Evolutionary conservation across 805 yeast genomes (phyloP).

Genomic region (Ogataea dorogensis): DNA sequence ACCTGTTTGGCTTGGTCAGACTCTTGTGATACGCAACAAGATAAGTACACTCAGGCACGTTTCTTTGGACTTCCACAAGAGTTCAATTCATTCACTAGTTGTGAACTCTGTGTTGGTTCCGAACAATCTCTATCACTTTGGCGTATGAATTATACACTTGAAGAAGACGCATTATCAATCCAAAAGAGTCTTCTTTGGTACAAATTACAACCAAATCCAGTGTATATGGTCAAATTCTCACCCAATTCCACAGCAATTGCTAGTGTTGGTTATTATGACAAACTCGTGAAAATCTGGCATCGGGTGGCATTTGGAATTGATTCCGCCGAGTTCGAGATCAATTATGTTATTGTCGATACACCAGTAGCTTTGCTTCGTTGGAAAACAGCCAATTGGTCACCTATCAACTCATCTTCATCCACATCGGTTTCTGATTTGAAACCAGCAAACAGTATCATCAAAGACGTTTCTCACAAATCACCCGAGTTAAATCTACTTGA

Average conservation of each 20-base stretch:
- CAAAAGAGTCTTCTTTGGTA: constrained; percentile 41
- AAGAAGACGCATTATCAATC: constrained; percentile 19
- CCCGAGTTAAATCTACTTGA: constrained; percentile 21
- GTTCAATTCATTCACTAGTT: constrained; percentile 35
- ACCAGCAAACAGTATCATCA: constrained; percentile 31
- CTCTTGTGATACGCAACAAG: constrained; percentile 30
- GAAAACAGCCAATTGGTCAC: constrained; percentile 35
- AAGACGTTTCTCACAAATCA: constrained; percentile 6
- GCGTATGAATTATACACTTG: constrained; percentile 37
- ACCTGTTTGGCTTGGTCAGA: constrained; percentile 38
- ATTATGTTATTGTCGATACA: constrained; percentile 63
- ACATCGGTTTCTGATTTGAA: constrained; percentile 22
- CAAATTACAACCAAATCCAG: constrained; percentile 58
- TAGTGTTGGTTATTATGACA: constrained; percentile 60
- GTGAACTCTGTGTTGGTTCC: constrained; percentile 65
- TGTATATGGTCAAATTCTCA: constrained; percentile 55
- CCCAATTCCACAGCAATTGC: constrained; percentile 70
- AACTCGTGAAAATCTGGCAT: constrained; percentile 74
- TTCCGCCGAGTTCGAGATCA: constrained; percentile 62
- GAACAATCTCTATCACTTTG: constrained; percentile 49
- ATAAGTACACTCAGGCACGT: constrained; percentile 26
- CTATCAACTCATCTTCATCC: constrained; percentile 9
- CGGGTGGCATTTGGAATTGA: constrained; percentile 66
- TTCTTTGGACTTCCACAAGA: constrained; percentile 34
- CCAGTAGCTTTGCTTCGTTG: constrained; percentile 59